These are phyloP conservation scores for Trametes coccinea DNA, from an alignment of 768 basidiomycete species.

Conservation along the genomic window DNA sequence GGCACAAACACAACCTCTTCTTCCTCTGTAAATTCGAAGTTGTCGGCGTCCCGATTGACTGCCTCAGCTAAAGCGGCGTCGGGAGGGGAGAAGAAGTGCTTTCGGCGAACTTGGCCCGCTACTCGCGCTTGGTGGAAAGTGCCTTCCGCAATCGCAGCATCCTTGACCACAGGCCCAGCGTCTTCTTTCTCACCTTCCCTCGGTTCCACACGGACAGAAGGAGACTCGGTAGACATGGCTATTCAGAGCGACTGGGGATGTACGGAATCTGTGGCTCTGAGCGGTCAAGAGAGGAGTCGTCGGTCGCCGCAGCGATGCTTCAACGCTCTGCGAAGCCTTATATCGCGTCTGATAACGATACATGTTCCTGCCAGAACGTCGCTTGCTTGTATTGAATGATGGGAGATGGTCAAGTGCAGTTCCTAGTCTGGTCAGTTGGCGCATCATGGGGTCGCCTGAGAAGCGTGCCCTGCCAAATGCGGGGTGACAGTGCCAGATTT, in stretches of 20 bases:
- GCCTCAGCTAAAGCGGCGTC: constrained; percentile 45
- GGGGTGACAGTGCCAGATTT: not conserved
- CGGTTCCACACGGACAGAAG: constrained; percentile 4
- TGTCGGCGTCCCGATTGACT: constrained; percentile 50
- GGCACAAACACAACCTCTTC: constrained; percentile 42
- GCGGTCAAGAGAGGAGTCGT: not conserved
- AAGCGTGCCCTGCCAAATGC: not conserved
- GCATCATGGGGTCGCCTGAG: constrained; percentile 9
- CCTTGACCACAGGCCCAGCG: not conserved
- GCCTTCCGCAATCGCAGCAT: constrained; percentile 34
- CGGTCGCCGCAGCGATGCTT: not conserved
- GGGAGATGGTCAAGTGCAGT: constrained; percentile 13
- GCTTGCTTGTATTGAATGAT: constrained; percentile 2
- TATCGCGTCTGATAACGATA: not conserved
- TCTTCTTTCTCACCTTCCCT: constrained; percentile 9
- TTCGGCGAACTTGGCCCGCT: constrained; percentile 21
- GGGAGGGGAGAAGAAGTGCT: constrained; percentile 32
- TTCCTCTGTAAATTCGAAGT: constrained; percentile 48
- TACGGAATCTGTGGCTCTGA: not conserved
- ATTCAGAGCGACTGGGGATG: not conserved
- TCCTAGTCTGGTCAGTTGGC: constrained; percentile 6
- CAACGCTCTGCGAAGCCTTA: not conserved
- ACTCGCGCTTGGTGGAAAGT: constrained; percentile 44
- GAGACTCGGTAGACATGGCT: not conserved
- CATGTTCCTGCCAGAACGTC: not conserved